phyloP scores from a whole-genome alignment of 192 early-diverging fungal species.

The Oehlia diaphana region DNA sequence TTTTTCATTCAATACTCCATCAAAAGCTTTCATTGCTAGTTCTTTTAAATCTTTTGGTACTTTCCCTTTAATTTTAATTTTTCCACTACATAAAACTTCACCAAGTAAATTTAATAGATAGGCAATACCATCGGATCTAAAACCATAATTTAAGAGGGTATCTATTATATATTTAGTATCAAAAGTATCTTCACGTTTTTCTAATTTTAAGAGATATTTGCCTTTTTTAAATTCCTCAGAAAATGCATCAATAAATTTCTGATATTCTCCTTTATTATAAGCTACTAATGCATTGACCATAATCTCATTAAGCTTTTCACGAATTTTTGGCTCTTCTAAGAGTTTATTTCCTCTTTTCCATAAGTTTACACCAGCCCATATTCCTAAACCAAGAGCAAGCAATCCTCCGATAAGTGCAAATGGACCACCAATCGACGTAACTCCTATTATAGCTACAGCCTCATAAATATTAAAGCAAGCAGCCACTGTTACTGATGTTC shows the following conservation, averaged over 20 bases:
- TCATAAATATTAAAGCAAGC: neutral
- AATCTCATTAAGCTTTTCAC: neutral
- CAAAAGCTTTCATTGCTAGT: neutral
- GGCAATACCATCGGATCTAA: neutral
- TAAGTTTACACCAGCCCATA: neutral
- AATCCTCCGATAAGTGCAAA: too few species aligned
- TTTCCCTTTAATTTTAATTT: neutral
- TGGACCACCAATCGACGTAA: too few species aligned
- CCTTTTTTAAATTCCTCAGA: neutral
- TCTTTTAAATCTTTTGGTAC: neutral
- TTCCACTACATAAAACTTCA: neutral
- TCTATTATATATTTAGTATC: too few species aligned
- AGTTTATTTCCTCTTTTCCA: neutral
- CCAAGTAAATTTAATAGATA: neutral
- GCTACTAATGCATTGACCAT: neutral
- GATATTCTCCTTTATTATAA: neutral
- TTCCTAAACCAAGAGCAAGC: too few species aligned
- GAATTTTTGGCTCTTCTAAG: neutral
- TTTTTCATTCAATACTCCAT: neutral
- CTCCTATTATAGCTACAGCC: neutral
- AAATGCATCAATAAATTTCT: neutral
- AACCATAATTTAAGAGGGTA: neutral
- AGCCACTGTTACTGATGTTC: neutral
- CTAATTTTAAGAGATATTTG: neutral
- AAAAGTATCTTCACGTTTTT: too few species aligned